Base-by-base conservation (phyloP, 352 stramenopile species). In the Globisporangium perplexum region DNA sequence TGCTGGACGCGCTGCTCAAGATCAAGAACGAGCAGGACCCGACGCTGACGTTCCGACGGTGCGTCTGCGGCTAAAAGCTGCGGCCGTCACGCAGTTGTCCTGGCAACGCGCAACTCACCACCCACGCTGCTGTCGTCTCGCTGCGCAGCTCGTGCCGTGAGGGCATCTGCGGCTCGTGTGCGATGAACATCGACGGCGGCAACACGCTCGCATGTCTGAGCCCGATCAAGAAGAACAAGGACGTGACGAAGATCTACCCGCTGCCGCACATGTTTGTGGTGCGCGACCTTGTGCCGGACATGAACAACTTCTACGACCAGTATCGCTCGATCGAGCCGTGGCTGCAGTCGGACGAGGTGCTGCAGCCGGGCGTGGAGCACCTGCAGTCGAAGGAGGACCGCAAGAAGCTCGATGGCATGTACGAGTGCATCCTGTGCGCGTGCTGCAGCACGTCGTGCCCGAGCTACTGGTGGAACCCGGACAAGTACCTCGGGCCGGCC, bases 11-110 rank as follows among this genome's bases (percentile, higher is more conserved):
- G n/a, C 74, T 99, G 20, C 83, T 99, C 57, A 99, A 99, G 80
- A 99, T 99, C 66, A 99, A 99, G 83, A 98, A 98, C 68, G 96
- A 99, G 62, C 90, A 98, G 78, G 97, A 99, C 82, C 93, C 96
- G 6, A 98, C 96, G 43, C 76, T 99, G 18, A 99, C 97, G 44
- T 98, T 99, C 77, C 93, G 97, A 41, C 86, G 97, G 66, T 86
- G 44, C 28, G 65, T 48, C 51, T 31, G 7, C 1, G 17, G 26
- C 15, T 38, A 33, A 23, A n/a, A 52, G 26, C 55, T 48, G 55
- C 31, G n/a, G 47, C 28, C 53, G 42, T 44, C 7, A 7, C 17
- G 20, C n/a, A n/a, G n/a, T n/a, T n/a, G n/a, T n/a, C n/a, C n/a
- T n/a, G n/a, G n/a, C n/a, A n/a, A n/a, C n/a, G n/a, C n/a, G n/a